Base-by-base conservation (phyloP, 805 yeast species). In the Danielia reshetovae region DNA sequence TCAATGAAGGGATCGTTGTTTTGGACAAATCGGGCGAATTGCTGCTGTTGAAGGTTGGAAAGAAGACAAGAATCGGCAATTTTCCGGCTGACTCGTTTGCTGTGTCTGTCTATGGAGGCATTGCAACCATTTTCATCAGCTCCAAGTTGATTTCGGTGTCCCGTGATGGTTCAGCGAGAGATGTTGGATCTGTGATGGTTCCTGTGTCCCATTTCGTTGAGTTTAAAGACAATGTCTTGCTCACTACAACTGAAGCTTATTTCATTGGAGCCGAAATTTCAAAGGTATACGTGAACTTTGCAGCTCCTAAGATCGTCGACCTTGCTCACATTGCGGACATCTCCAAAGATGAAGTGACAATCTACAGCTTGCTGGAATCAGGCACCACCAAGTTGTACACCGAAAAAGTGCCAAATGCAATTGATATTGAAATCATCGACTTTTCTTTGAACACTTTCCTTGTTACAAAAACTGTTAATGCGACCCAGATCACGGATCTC, bases 211-310 rank as follows among this genome's bases (percentile, higher is more conserved):
- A 19, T 7, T 7, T 19, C 9, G 22, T 19, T 9, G 22, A 19
- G 9, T 19, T 19, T 19, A 19, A 19, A 9, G 22, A 19, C 9
- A 19, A 19, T 9, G 9, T 19, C 9, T 19, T 43, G 18, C 18
- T 38, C 19, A 29, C 47, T 9, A 24, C 25, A 10, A 18, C 16
- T 4, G 24, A 26, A 8, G 35, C 40, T 3, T 26, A 22, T 22
- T 14, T 38, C 12, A 15, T 34, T n/a, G 38, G 38, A 17, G 22
- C 7, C 7, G 9, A 19, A 9, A 19, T 19, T 9, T 7, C 22
- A 9, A 9, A 19, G 22, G 9, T 19, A 7, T 9, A 7, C 7
- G 22, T 9, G 9, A 19, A 9, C 22, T 19, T 19, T 9, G 9
- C 9, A 9, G 9, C 13, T 7, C 15, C 27, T n/a, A 7, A 24